Base-by-base conservation (phyloP, 345 rosid genomes). In the Crucihimalaya himalaica region DNA sequence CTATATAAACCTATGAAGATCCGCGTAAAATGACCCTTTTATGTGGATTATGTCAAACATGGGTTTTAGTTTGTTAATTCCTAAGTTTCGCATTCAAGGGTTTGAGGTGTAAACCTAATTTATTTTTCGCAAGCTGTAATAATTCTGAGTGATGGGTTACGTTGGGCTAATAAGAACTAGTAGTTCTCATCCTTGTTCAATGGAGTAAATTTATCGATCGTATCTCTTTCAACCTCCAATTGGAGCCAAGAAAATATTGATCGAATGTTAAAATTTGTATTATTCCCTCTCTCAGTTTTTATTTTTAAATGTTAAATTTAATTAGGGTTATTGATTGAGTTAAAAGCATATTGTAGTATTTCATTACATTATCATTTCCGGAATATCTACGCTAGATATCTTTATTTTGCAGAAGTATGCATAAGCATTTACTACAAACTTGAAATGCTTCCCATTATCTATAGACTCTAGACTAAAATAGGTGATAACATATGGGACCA, bases 401-500 rank as follows among this genome's bases (percentile, higher is more conserved):
- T 13, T 25, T 42, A 27, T 42, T n/a, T 40, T 42, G 37, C 52
- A 25, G 15, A 62, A 42, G 45, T 63, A 28, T 27, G 11, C 29
- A 69, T 46, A 35, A 23, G 62, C 52, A 52, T 62, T 45, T 65
- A 65, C 48, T 18, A 28, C 45, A 25, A 16, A 74, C 28, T 57
- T 74, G 43, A 46, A 66, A 5, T 57, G 74, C 57, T 45, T 70
- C 54, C 55, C 66, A 32, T 32, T 6, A n/a, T 21, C 64, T 31
- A 15, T n/a, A 50, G 8, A 48, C 57, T 48, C 27, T 52, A 6
- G 37, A 52, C 12, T 60, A 51, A 48, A 51, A 48, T 58, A 28
- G 47, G 31, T 51, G 63, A 75, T 75, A 75, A 68, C 69, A 68
- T 61, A 75, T 50, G 74, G 74, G 79, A 68, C 79, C 79, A 60